Evolutionary conservation across 768 basidiomycete genomes (phyloP).

Genomic region (Cystobasidiopsis lactophilus): DNA sequence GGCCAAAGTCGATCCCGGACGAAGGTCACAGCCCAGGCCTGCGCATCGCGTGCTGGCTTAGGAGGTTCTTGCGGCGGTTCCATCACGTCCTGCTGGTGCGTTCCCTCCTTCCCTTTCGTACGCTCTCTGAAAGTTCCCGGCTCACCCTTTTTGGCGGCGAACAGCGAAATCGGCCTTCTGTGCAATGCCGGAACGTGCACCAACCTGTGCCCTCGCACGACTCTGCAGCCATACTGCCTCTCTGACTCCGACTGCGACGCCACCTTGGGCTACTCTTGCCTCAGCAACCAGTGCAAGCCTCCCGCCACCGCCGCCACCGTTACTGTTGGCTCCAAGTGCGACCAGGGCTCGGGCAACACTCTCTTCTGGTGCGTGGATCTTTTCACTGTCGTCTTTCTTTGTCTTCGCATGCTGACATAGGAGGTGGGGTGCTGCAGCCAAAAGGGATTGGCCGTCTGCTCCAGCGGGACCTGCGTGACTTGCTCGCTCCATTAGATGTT

Average conservation of each 20-base stretch:
- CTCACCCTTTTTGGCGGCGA: neutral
- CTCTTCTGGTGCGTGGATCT: neutral
- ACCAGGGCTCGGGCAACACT: neutral
- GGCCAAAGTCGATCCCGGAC: neutral
- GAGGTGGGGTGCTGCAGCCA: too few species aligned
- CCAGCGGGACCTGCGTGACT: too few species aligned
- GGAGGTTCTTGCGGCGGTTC: neutral
- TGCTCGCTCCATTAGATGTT: too few species aligned
- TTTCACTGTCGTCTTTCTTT: too few species aligned
- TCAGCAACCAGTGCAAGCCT: neutral
- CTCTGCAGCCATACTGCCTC: neutral
- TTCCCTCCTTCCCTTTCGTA: neutral
- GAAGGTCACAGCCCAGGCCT: neutral
- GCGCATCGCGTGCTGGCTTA: neutral
- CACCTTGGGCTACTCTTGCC: neutral
- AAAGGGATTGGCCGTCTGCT: too few species aligned
- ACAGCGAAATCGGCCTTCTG: neutral
- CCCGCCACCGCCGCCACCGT: neutral
- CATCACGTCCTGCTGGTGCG: neutral
- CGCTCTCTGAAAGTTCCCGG: neutral
- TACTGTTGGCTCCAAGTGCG: neutral
- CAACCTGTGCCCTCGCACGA: neutral
- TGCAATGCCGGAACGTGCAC: neutral
- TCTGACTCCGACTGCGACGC: neutral
- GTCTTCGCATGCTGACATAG: too few species aligned